Conservation (phyloP, 441 rosid species). For the Brassica balearica region DNA sequence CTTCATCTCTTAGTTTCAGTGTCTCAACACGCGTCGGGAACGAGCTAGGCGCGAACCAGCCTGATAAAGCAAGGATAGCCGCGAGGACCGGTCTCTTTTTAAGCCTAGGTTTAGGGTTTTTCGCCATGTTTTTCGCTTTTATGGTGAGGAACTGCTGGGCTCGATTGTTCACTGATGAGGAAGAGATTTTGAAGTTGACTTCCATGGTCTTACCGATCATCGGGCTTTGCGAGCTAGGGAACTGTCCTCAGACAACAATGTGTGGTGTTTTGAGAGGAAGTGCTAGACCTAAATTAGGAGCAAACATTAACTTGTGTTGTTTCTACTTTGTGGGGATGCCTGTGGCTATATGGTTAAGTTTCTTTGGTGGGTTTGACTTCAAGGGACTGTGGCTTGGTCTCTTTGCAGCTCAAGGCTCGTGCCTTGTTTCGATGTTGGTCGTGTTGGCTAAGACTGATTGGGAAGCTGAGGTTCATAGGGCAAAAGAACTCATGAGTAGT, state of each 20-base stretch:
- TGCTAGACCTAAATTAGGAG: conserved; percentile 84
- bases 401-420: conserved; percentile 83
- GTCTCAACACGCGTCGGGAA: conserved; percentile 88
- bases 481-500: conserved; percentile 60
- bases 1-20: conserved; percentile 79
- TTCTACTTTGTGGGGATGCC: conserved; percentile 91
- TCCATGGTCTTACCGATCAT: conserved; percentile 76
- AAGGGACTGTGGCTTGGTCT: conserved; percentile 86
- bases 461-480: conserved; percentile 67
- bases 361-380: conserved; percentile 69
- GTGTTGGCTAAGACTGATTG: conserved; percentile 68
- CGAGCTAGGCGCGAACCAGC: conserved; percentile 79
- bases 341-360: conserved; percentile 73
- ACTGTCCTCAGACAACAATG: conserved; percentile 88
- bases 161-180: conserved; percentile 70
- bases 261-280: conserved; percentile 90
- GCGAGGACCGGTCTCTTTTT: conserved; percentile 62
- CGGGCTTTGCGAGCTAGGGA: conserved; percentile 91
- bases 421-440: conserved; percentile 68
- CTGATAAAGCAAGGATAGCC: conserved; percentile 66
- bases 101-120: conserved; percentile 64
- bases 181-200: conserved; percentile 67
- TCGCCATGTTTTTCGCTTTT: conserved; percentile 63
- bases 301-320: conserved; percentile 78
- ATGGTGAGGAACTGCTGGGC: conserved; percentile 78